These are phyloP conservation scores for Tuber microsphaerosporum DNA, from an alignment of 495 filamentous ascomycete species.

Conservation along the genomic window DNA sequence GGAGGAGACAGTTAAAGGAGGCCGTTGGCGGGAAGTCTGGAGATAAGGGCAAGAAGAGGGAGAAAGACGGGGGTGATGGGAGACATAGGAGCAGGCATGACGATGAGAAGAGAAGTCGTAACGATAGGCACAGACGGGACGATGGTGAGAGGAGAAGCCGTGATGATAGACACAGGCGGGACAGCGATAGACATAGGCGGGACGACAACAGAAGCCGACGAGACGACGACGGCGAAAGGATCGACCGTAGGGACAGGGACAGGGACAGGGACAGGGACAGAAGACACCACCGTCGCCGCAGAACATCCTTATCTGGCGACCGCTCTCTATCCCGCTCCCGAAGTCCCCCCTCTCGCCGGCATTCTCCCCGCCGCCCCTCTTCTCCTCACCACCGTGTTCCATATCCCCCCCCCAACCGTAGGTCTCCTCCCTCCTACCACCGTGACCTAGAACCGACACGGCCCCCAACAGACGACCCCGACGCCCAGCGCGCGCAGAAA, in stretches of 20 bases:
- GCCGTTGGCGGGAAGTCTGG: constrained; percentile 51
- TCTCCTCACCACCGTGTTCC: constrained; percentile 16
- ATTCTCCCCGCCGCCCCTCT: constrained; percentile 6
- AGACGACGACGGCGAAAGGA: constrained; percentile 17
- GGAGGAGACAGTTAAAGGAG: constrained; percentile 60
- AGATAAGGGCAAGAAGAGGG: constrained; percentile 47
- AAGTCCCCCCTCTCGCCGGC: constrained; percentile 16
- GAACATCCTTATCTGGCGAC: constrained; percentile 17
- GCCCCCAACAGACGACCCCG: constrained; percentile 19
- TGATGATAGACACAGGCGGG: constrained; percentile 43
- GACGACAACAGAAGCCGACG: constrained; percentile 43
- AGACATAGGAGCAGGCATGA: constrained; percentile 45
- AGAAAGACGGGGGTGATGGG: constrained; percentile 51
- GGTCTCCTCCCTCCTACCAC: constrained; percentile 13
- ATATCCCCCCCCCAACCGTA: constrained; percentile 14
- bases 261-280: constrained; percentile 12
- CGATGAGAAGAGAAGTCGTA: constrained; percentile 40
- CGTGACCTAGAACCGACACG: constrained; percentile 4
- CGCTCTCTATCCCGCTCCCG: constrained; percentile 27
- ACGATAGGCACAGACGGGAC: constrained; percentile 44
- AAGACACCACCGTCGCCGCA: constrained; percentile 13
- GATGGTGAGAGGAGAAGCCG: constrained; percentile 37
- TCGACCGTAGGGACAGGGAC: neutral
- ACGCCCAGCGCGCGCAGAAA: constrained; percentile 57
- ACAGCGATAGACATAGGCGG: constrained; percentile 35